These are phyloP conservation scores for Ustilago cynodontis DNA, from an alignment of 1,284 basidiomycete genomes.

Conservation along the genomic window DNA sequence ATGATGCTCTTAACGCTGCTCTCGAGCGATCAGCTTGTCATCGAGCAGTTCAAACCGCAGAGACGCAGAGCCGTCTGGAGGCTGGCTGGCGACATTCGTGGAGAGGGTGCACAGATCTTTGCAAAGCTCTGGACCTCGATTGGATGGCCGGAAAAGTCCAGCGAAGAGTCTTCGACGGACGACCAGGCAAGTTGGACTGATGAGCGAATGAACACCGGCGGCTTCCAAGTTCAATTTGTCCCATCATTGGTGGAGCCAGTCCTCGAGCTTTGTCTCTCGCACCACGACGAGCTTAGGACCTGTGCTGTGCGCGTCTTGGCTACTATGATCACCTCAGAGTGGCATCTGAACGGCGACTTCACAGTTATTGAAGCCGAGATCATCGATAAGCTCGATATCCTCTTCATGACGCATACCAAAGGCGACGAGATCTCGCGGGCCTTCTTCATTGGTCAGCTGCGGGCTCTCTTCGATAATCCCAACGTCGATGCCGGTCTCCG, in stretches of 20 bases:
- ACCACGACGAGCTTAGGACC: conserved; percentile 90
- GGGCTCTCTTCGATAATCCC: conserved; percentile 85
- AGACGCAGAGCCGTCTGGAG: conserved; percentile 95
- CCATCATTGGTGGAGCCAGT: conserved; percentile 90
- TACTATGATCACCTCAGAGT: conserved; percentile 93
- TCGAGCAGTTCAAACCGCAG: conserved; percentile 93
- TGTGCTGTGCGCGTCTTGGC: conserved; percentile 89
- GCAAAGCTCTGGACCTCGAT: conserved; percentile 88
- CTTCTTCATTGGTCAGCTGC: conserved; percentile 93
- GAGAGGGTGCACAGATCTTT: conserved; percentile 88
- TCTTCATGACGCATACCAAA: conserved; percentile 89
- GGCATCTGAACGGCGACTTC: conserved; percentile 66
- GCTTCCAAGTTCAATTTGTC: conserved; percentile 69
- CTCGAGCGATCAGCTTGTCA: conserved; percentile 88
- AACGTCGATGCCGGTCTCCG: conserved; percentile 83
- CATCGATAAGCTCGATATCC: conserved; percentile 90
- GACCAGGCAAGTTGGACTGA: conserved; percentile 29
- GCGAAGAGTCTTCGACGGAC: conserved; percentile 19
- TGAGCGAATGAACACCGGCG: conserved; percentile 62
- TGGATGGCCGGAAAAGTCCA: conserved; percentile 52
- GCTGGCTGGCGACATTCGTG: conserved; percentile 91
- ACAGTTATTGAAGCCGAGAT: conserved; percentile 83
- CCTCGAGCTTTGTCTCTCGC: conserved; percentile 91
- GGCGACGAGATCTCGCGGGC: conserved; percentile 88
- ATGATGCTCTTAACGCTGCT: conserved; percentile 85